Percentiles rank a stretch among this genome's conserved stretches.
phyloP scores from a whole-genome alignment of 306 rosid species.

The Vigna unguiculata region DNA sequence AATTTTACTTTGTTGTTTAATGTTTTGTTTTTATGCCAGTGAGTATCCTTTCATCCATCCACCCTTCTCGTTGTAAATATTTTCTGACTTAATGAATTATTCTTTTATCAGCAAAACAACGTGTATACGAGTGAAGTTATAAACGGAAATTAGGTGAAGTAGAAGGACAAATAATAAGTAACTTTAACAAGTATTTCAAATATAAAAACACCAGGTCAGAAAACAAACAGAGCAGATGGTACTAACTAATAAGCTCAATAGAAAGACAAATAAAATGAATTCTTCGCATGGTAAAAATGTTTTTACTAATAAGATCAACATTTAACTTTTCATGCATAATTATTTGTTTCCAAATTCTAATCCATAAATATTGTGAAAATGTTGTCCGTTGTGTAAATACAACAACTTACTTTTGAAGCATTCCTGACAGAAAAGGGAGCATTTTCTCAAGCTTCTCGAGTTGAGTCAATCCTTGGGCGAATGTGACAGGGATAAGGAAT shows the following conservation, averaged over 20 bases:
- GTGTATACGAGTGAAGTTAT: not conserved
- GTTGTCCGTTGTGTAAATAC: not conserved
- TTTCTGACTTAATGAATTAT: not conserved
- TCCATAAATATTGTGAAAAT: conserved; percentile 23
- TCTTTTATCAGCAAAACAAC: not conserved
- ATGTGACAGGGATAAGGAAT: conserved; percentile 82
- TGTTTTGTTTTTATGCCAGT: conserved; percentile 15
- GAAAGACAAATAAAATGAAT: conserved; percentile 4
- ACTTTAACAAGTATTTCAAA: conserved; percentile 1
- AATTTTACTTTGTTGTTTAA: not conserved
- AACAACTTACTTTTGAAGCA: conserved; percentile 69
- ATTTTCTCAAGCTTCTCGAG: conserved; percentile 67
- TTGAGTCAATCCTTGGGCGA: conserved; percentile 90
- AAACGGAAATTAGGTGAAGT: not conserved
- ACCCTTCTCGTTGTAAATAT: not conserved
- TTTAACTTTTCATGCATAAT: conserved; percentile 2
- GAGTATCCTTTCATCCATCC: conserved; percentile 11
- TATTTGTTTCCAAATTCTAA: not conserved
- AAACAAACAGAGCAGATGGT: conserved; percentile 12
- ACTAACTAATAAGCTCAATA: not conserved
- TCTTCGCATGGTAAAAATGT: not conserved
- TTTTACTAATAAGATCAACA: not conserved
- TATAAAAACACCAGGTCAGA: not conserved
- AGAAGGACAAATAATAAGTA: conserved; percentile 21
- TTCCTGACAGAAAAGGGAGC: conserved; percentile 74